These are phyloP conservation scores for Cubamyces lactineus DNA, from an alignment of 768 basidiomycete species.

Conservation along the genomic window DNA sequence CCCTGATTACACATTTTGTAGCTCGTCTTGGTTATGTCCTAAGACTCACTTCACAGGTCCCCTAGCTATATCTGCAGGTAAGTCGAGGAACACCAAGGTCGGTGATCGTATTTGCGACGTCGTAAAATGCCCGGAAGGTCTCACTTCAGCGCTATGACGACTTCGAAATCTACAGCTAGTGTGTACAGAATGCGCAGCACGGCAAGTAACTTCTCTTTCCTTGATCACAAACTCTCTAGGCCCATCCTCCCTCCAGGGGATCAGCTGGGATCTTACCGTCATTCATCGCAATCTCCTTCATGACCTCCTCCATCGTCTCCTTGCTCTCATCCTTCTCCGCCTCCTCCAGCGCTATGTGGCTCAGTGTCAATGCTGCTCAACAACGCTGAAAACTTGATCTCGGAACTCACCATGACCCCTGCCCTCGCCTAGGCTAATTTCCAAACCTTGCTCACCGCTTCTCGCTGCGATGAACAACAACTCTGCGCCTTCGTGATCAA, in stretches of 20 bases:
- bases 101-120: not conserved
- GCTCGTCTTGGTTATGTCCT: too few species aligned
- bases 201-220: not conserved
- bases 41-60: too few species aligned
- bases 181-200: not conserved
- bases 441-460: constrained; percentile 50
- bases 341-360: constrained; percentile 42
- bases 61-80: too few species aligned
- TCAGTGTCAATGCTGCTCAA: not conserved
- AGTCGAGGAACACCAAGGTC: too few species aligned
- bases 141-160: too few species aligned
- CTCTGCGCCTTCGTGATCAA: constrained; percentile 59
- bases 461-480: constrained; percentile 57
- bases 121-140: too few species aligned
- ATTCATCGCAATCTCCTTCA: constrained; percentile 51
- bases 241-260: constrained; percentile 57
- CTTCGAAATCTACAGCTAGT: too few species aligned
- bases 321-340: constrained; percentile 44
- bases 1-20: constrained; percentile 2
- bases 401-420: constrained; percentile 50
- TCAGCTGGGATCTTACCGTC: constrained; percentile 46
- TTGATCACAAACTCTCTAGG: constrained; percentile 28
- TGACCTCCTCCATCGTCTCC: constrained; percentile 44
- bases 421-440: constrained; percentile 53
- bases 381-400: not conserved